Conservation (phyloP, 192 early-diverging fungal genomes). For the Spinellus fusiger region DNA sequence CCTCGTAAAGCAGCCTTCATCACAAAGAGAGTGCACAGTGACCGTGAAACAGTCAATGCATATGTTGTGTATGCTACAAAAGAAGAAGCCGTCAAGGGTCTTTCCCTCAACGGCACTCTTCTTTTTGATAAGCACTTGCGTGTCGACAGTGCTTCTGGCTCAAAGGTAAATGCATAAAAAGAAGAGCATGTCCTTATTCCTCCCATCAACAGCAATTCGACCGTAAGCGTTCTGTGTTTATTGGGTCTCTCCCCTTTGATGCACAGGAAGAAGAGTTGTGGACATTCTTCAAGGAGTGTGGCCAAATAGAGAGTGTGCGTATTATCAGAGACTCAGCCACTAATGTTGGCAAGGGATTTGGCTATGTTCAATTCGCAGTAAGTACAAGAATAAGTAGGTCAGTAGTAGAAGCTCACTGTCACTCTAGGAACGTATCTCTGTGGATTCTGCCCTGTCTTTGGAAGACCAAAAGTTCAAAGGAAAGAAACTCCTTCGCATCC, state of each 20-base stretch:
- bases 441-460: constrained; percentile 73
- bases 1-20: constrained; percentile 82
- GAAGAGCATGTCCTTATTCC: background rate
- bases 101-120: constrained; percentile 68
- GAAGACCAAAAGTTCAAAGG: constrained; percentile 63
- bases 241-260: constrained; percentile 67
- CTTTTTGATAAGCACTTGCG: constrained; percentile 87
- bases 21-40: constrained; percentile 75
- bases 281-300: constrained; percentile 63
- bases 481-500: constrained; percentile 54
- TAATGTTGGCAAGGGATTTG: constrained; percentile 92
- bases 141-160: constrained; percentile 59
- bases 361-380: constrained; percentile 79
- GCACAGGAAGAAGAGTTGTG: constrained; percentile 69
- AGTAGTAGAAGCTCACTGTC: background rate
- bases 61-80: constrained; percentile 78
- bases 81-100: constrained; percentile 42
- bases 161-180: constrained; percentile 27
- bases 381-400: background rate
- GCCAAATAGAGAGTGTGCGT: constrained; percentile 73
- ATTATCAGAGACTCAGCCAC: constrained; percentile 78
- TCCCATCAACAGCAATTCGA: constrained; percentile 46
- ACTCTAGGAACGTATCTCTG: constrained; percentile 58
- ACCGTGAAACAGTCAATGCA: constrained; percentile 80
- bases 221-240: constrained; percentile 72